Base-by-base conservation (phyloP, 148 eudicot genomes). In the Persicaria maculosa region DNA sequence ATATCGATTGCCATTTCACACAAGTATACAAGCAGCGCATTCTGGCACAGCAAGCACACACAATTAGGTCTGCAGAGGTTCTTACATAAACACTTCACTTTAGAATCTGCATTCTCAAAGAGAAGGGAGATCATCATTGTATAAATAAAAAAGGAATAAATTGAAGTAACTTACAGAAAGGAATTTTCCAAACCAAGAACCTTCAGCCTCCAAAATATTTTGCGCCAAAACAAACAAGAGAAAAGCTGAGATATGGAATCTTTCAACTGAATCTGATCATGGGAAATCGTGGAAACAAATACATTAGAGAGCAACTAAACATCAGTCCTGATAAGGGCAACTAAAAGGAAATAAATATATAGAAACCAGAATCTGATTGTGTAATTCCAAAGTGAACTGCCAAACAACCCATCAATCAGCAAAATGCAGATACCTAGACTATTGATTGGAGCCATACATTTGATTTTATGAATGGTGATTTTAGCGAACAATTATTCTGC, bases 131-230 rank as follows among this genome's bases (percentile, higher is more conserved):
- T 31, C 40, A 31, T 31, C 40, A 31, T 31, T 31, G 3, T 0
- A 31, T 31, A 31, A 31, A 31, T 31, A 31, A 31, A 31, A 69
- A 46, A 14, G 9, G 70, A 40, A 9, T 44, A 78, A 71, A 74
- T 2, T 25, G 11, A 75, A 75, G 44, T 59, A 25, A 86, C 98
- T 94, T 84, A 94, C 98, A 64, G 64, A 82, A 62, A 94, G 87
- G 53, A 94, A 94, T 80, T 80, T 94, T 68, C 86, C 83, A 77
- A 94, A 91, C 98, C 98, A 94, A 77, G 93, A 84, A 73, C 93
- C 97, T 80, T 94, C 98, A 20, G 98, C 98, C 83, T 94, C 98
- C 77, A 85, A 84, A 79, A 94, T 86, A 85, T 94, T 89, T 85
- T 93, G 98, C 83, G 97, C 98, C 74, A 93, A 82, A 75, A 93